These are phyloP conservation scores for Rhodamnia rubescens DNA, from an alignment of 345 rosid species.

Conservation along the genomic window DNA sequence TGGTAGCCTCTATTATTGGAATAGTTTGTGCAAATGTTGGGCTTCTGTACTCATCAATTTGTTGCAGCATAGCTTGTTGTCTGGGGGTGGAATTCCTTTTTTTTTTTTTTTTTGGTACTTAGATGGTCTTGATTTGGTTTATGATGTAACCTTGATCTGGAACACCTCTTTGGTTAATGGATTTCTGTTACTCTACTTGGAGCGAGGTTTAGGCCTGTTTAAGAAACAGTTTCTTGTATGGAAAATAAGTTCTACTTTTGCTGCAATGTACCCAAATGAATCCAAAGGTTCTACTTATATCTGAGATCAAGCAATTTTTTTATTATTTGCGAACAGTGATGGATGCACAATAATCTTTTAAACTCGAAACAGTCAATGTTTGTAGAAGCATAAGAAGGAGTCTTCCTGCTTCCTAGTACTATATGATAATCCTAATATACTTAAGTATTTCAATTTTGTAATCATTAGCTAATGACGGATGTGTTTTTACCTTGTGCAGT, in stretches of 20 bases:
- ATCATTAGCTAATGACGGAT: neutral
- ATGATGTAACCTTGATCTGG: neutral
- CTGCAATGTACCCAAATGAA: neutral
- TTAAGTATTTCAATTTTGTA: neutral
- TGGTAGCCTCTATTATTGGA: neutral
- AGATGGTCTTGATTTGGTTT: neutral
- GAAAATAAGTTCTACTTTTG: neutral
- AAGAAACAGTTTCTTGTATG: neutral
- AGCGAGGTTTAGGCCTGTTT: neutral
- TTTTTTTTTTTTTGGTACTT: neutral
- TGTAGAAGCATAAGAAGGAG: neutral
- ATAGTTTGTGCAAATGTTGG: neutral
- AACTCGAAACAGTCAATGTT: neutral
- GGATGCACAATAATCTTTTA: neutral
- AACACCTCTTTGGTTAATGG: neutral
- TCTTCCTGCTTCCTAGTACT: neutral
- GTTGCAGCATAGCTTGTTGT: neutral
- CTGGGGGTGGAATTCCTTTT: neutral
- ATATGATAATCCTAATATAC: neutral
- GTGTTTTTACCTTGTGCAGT: conserved; percentile 29
- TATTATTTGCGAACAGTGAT: neutral
- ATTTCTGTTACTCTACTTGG: neutral
- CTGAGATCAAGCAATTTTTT: neutral
- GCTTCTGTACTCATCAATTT: neutral
- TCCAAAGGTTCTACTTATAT: neutral